Evolutionary conservation across 306 rosid species (phyloP).

Genomic region (Trifolium subterraneum): DNA sequence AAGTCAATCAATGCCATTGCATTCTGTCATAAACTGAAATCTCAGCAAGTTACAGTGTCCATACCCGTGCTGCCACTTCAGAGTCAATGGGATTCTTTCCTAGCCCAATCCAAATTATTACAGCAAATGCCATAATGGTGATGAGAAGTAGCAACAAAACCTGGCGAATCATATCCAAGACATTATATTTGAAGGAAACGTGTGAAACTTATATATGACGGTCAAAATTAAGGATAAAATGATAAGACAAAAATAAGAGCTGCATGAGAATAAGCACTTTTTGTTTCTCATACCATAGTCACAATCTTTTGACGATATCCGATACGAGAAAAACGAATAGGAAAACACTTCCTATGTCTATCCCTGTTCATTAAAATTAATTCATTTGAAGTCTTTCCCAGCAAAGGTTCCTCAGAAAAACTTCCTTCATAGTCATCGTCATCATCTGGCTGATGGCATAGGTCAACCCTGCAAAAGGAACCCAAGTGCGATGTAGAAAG

Average conservation of each 20-base stretch:
- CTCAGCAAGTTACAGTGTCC: constrained; percentile 28
- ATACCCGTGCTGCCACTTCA: constrained; percentile 77
- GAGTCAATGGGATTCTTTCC: constrained; percentile 76
- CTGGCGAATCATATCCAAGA: constrained; percentile 56
- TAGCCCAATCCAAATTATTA: constrained; percentile 78
- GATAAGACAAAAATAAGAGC: constrained; percentile 25
- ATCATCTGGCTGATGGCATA: constrained; percentile 94
- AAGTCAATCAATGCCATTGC: neutral
- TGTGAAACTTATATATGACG: constrained; percentile 10
- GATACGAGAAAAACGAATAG: constrained; percentile 64
- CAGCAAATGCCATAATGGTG: constrained; percentile 69
- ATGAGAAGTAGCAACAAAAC: constrained; percentile 62
- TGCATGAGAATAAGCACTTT: constrained; percentile 28
- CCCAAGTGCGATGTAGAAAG: constrained; percentile 36
- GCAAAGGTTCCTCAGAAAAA: constrained; percentile 64
- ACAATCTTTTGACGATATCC: constrained; percentile 88
- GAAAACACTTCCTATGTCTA: constrained; percentile 73
- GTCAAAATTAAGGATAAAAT: constrained; percentile 25
- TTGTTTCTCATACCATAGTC: constrained; percentile 64
- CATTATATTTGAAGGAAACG: constrained; percentile 36
- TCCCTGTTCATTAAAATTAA: constrained; percentile 49
- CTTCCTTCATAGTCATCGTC: constrained; percentile 86
- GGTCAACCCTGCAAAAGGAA: constrained; percentile 79
- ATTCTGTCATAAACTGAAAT: constrained; percentile 15
- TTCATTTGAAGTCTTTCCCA: constrained; percentile 62